phyloP scores from a whole-genome alignment of 495 filamentous ascomycete genomes.

The Aspergillus heteromorphus region DNA sequence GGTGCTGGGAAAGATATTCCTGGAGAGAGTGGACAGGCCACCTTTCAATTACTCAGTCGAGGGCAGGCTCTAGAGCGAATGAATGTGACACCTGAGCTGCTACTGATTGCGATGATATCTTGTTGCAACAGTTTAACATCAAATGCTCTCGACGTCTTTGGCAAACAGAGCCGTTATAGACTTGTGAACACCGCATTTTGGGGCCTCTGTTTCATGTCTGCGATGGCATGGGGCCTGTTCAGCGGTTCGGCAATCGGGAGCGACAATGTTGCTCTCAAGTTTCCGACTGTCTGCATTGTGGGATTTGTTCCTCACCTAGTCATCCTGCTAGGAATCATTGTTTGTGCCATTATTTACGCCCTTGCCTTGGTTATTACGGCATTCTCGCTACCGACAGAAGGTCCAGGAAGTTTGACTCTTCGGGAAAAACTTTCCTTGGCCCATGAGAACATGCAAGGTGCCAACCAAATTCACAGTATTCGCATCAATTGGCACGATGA shows the following conservation, averaged over 20 bases:
- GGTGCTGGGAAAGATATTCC: slow-evolving; percentile 21
- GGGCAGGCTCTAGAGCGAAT: slow-evolving; percentile 47
- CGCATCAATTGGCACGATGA: slow-evolving; percentile 80
- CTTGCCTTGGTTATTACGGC: slow-evolving; percentile 73
- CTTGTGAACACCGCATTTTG: slow-evolving; percentile 83
- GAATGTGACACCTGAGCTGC: slow-evolving; percentile 85
- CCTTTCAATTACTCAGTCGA: slow-evolving; percentile 35
- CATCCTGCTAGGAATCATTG: slow-evolving; percentile 68
- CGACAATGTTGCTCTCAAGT: slow-evolving; percentile 57
- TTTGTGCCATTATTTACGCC: slow-evolving; percentile 69
- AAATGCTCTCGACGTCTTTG: slow-evolving; percentile 72
- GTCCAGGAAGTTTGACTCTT: slow-evolving; percentile 32
- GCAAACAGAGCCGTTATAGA: slow-evolving; percentile 69
- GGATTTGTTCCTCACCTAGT: slow-evolving; percentile 91
- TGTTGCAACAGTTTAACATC: slow-evolving; percentile 83
- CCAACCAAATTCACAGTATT: slow-evolving; percentile 73
- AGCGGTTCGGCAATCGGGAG: slow-evolving; percentile 46
- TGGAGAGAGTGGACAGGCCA: slow-evolving; percentile 20
- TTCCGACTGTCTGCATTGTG: slow-evolving; percentile 90
- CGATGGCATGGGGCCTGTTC: slow-evolving; percentile 66
- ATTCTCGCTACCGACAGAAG: slow-evolving; percentile 54
- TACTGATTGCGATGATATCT: slow-evolving; percentile 82
- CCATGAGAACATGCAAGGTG: slow-evolving; percentile 87
- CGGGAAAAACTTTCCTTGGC: slow-evolving; percentile 56
- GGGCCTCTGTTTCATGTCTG: slow-evolving; percentile 80